Conservation (phyloP, 495 filamentous ascomycete species). For the Tetracladium setigerum region DNA sequence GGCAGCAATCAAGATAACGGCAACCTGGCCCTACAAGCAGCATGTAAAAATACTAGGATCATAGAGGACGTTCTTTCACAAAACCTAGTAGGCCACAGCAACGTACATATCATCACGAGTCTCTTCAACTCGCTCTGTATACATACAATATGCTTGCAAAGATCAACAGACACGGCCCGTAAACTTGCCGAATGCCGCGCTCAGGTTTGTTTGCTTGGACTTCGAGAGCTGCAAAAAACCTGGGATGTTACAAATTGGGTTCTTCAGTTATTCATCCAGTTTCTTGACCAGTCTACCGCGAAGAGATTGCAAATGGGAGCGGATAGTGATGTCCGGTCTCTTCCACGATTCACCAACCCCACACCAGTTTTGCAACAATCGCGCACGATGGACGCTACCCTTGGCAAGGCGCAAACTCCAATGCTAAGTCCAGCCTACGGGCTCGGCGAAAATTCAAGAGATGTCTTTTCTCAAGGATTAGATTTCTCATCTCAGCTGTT, state of each 20-base stretch:
- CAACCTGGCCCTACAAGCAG: slow-evolving; percentile 34
- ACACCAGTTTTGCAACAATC: too few relatives aligned
- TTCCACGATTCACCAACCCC: too few relatives aligned
- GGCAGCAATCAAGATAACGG: slow-evolving; percentile 21
- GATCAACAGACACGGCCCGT: slow-evolving; percentile 28
- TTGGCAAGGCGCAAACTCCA: too few relatives aligned
- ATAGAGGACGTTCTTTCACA: slow-evolving; percentile 40
- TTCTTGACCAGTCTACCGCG: slow-evolving; percentile 36
- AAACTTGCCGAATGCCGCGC: slow-evolving; percentile 41
- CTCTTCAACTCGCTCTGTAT: slow-evolving; percentile 40
- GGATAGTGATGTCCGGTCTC: neutral
- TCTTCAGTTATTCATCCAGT: slow-evolving; percentile 37
- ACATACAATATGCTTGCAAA: slow-evolving; percentile 37
- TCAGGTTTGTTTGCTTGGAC: slow-evolving; percentile 34
- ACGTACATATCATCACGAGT: slow-evolving; percentile 39
- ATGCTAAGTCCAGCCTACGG: too few relatives aligned
- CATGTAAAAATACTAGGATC: slow-evolving; percentile 35
- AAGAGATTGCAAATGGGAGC: slow-evolving; percentile 24
- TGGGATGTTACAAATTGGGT: slow-evolving; percentile 44
- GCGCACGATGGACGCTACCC: too few relatives aligned
- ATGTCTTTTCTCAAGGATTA: neutral
- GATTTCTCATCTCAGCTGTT: neutral
- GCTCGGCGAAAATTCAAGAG: too few relatives aligned
- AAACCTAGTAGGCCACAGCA: slow-evolving; percentile 35
- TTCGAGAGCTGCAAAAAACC: slow-evolving; percentile 39